These are phyloP conservation scores for Eucalyptus sp. DNA, from an alignment of 345 rosid genomes.

Conservation along the genomic window DNA sequence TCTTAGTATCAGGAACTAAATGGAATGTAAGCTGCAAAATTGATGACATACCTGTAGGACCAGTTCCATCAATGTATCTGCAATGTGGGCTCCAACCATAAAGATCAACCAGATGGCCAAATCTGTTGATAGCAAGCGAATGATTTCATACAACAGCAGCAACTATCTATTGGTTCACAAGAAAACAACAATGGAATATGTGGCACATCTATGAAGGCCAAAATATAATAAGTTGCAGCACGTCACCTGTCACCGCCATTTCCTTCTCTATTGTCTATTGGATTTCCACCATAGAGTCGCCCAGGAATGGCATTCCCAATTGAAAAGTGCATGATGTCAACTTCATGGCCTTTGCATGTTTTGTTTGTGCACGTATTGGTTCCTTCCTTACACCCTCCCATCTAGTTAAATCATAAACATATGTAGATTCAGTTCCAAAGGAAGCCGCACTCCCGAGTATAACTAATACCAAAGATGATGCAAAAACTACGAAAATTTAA, in stretches of 20 bases:
- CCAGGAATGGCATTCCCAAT: constrained; percentile 97
- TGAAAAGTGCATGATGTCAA: constrained; percentile 99
- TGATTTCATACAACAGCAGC: neutral
- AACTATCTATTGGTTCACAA: neutral
- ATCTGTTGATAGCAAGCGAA: constrained; percentile 27
- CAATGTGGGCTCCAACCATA: constrained; percentile 99
- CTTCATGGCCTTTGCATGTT: constrained; percentile 92
- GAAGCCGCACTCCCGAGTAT: neutral
- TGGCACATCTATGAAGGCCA: neutral
- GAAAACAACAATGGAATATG: neutral
- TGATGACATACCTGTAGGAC: constrained; percentile 67
- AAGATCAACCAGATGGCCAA: constrained; percentile 80
- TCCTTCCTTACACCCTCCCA: constrained; percentile 91
- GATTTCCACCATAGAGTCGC: constrained; percentile 89
- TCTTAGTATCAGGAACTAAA: neutral
- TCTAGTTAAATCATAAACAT: constrained; percentile 18
- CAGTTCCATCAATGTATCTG: constrained; percentile 72
- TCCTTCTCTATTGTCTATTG: constrained; percentile 62
- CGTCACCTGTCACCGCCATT: constrained; percentile 89
- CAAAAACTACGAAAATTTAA: neutral
- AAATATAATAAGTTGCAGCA: neutral
- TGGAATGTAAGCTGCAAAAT: neutral
- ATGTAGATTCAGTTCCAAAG: neutral
- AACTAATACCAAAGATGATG: neutral
- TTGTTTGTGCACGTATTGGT: constrained; percentile 60